Base-by-base conservation (phyloP, 1,284 basidiomycete genomes). In the Ganoderma lucidum region DNA sequence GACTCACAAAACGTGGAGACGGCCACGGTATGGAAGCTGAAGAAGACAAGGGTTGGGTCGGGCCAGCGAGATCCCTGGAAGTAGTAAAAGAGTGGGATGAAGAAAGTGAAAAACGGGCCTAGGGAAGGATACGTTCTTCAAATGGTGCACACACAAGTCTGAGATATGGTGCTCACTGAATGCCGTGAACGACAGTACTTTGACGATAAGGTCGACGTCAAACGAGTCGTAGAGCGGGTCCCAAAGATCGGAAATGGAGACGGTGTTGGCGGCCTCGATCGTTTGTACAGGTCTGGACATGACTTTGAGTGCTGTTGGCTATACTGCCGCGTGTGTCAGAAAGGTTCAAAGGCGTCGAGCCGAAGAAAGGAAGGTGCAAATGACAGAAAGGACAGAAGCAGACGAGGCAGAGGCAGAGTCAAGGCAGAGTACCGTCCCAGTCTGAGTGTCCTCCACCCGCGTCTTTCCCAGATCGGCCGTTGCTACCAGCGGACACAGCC, bases 71-170 rank as follows among this genome's bases (percentile, higher is more conserved):
- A 82, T 2, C 90, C 90, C 76, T 93, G 91, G 72, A 93, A 93
- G 70, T 89, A 80, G 77, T 90, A 91, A 78, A 94, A 93, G 28
- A 93, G 76, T 1, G 94, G 93, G 69, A 96, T 83, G 71, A 95
- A 90, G 80, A 87, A 87, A 8, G 91, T 83, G 80, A 96, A 96
- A 83, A 94, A 92, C 17, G 95, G 94, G 73, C 93, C 93, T 94
- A 23, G 71, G 3, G 30, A 62, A 39, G 15, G 6, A 23, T 51
- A 17, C 63, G 30, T 8, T 19, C n/a, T 32, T 35, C 2, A 44
- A 37, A 65, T 10, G 37, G 15, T 23, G 23, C 5, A 28, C 23
- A 62, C 8, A 68, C 23, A 19, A 58, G 32, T 58, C 58, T 32
- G 53, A 48, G 58, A 51, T 19, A 53, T 63, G 41, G 41, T 19